Base-by-base conservation (phyloP, 331 rosid species). In the Quercus phellos region DNA sequence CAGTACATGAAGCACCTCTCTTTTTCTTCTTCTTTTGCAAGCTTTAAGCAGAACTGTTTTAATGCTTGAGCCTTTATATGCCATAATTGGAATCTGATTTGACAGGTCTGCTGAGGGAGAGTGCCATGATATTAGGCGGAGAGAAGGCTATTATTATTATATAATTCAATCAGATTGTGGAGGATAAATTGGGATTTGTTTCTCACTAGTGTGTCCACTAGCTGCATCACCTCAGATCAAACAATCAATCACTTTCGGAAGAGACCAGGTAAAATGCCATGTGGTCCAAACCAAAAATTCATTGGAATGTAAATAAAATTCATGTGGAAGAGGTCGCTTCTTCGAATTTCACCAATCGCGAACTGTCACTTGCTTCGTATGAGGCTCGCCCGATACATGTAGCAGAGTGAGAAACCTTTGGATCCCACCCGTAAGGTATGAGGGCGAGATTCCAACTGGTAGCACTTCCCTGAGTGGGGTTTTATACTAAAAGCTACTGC, bases 21-120 rank as follows among this genome's bases (percentile, higher is more conserved):
- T 53, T 79, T 73, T 78, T 73, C 87, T 77, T n/a, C 61, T 42
- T 19, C 70, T 51, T 79, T 77, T 63, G 2, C 17, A 5, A 29
- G 32, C 42, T 27, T 63, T 14, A 30, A 1, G 69, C 35, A 61
- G 68, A 3, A 27, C 19, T 14, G 5, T 7, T 32, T 26, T 6
- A 38, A 38, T 8, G 46, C 46, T 38, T 12, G 1, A 8, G 12
- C 46, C 12, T 38, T 35, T 61, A 14, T 5, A 27, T 61, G 68
- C 68, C 69, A 63, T 29, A 29, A 29, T 8, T 63, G 18, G 21
- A 30, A 63, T 63, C 32, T 63, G 19, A 30, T 30, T 63, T 63
- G 22, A 63, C 69, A 29, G 43, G 19, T 29, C 21, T 16, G 42
- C 43, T 14, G 68, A 26, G 64, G 13, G 29, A 58, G 64, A 58